Evolutionary conservation across 1,139 yeast genomes (phyloP).

Genomic region (Magnusiomyces tetraspermus): DNA sequence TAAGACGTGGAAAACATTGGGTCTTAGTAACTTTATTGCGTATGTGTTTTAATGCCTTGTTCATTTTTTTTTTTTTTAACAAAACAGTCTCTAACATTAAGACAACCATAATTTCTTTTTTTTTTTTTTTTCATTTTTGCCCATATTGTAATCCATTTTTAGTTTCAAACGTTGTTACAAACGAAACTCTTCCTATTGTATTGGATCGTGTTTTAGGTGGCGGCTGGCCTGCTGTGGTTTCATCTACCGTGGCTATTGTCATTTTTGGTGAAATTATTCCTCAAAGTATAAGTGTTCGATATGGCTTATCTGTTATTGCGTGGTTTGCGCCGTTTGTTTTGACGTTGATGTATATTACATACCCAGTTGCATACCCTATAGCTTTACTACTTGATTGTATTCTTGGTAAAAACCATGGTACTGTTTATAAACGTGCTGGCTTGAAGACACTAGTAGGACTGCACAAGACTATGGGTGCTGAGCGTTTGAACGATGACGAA

Average conservation of each 20-base stretch:
- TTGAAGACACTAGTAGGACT: slow-evolving; percentile 86
- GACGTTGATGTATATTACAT: slow-evolving; percentile 76
- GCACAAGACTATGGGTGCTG: slow-evolving; percentile 88
- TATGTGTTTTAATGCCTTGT: neutral
- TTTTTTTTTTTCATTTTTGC: neutral
- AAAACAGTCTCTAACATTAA: neutral
- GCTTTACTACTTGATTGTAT: slow-evolving; percentile 71
- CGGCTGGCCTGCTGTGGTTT: slow-evolving; percentile 96
- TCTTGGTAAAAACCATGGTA: slow-evolving; percentile 94
- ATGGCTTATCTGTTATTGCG: slow-evolving; percentile 87
- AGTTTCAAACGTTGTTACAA: slow-evolving; percentile 69
- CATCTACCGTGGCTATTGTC: slow-evolving; percentile 89
- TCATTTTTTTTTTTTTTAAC: neutral
- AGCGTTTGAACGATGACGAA: slow-evolving; percentile 77
- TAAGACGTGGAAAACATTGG: slow-evolving; percentile 91
- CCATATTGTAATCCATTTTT: neutral
- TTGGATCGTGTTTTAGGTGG: slow-evolving; percentile 90
- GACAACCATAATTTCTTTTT: neutral
- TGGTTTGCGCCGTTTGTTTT: slow-evolving; percentile 83
- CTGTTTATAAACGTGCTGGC: slow-evolving; percentile 86
- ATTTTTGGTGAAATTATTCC: slow-evolving; percentile 96
- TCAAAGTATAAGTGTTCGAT: slow-evolving; percentile 84
- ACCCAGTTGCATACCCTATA: slow-evolving; percentile 88
- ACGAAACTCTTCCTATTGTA: slow-evolving; percentile 90
- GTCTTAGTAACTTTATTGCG: slow-evolving; percentile 83